phyloP scores from a whole-genome alignment of 75 land plant species.

The Selaginella tamariscina region DNA sequence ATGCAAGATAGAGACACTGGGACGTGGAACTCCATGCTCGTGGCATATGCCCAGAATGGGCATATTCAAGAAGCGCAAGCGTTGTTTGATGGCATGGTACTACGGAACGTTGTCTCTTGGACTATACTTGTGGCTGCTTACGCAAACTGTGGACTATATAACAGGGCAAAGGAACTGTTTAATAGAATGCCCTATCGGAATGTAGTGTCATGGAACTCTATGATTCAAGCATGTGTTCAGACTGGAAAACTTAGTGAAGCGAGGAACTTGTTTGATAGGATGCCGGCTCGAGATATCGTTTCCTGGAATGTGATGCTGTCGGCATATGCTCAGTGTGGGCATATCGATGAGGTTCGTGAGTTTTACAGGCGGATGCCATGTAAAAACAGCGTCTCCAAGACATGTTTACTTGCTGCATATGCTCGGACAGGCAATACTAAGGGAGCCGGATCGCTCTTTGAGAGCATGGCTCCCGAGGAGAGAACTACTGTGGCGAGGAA shows the following conservation, averaged over 20 bases:
- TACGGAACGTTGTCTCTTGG: background rate
- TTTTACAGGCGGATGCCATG: background rate
- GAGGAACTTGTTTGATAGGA: background rate
- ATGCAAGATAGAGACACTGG: background rate
- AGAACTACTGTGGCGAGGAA: background rate
- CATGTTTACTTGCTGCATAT: background rate
- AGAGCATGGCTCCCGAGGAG: background rate
- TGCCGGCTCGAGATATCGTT: background rate
- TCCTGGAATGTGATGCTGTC: slow-evolving; percentile 7
- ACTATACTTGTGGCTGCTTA: background rate
- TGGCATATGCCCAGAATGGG: slow-evolving; percentile 5
- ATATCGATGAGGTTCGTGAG: background rate
- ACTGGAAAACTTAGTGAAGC: background rate
- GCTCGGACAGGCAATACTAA: background rate
- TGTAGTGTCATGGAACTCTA: slow-evolving; percentile 4
- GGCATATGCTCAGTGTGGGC: background rate
- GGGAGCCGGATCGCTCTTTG: background rate
- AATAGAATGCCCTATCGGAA: background rate
- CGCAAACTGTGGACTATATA: background rate
- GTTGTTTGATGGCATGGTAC: background rate
- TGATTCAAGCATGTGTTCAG: background rate
- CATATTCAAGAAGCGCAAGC: background rate
- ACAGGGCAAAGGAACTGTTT: background rate
- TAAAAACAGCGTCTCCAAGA: background rate
- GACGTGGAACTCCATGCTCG: background rate